Percentiles rank a stretch among this genome's conserved stretches.
These are phyloP conservation scores for Ambrosia trifida DNA, from an alignment of 129 eudicot genomes.

Conservation along the genomic window DNA sequence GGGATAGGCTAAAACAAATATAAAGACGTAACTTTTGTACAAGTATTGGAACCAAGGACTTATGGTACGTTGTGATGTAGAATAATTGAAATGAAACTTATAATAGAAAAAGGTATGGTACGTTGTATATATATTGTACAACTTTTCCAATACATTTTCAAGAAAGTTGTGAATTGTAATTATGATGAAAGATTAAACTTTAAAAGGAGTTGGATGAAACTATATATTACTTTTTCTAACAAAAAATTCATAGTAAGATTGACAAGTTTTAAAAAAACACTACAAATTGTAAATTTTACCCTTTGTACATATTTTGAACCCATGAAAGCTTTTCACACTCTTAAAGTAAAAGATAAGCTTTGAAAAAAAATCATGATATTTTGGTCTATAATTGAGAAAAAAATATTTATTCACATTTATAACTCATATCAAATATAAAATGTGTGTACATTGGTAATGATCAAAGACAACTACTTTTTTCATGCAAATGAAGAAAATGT, in stretches of 20 bases:
- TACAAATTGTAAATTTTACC: background rate
- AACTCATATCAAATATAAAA: background rate
- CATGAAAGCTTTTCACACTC: constrained; percentile 9
- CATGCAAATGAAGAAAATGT: constrained; percentile 3
- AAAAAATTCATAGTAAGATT: background rate
- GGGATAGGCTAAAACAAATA: background rate
- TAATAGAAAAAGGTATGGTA: constrained; percentile 6
- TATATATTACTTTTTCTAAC: background rate
- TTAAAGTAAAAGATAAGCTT: background rate
- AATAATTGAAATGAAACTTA: constrained; percentile 8
- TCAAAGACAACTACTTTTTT: background rate
- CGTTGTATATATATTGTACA: background rate
- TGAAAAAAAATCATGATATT: background rate
- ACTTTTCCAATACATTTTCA: constrained; percentile 7
- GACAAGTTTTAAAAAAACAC: background rate
- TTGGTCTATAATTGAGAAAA: background rate
- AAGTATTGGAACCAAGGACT: background rate
- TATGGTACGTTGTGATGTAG: background rate
- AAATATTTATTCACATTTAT: background rate
- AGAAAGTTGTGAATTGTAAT: constrained; percentile 1
- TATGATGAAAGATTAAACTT: constrained; percentile 38
- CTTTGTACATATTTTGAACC: background rate
- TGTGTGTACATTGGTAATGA: background rate
- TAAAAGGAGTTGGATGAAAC: constrained; percentile 54
- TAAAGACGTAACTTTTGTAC: background rate